phyloP scores from a whole-genome alignment of 2,329 filamentous ascomycete species.

The Aspergillus sp. region DNA sequence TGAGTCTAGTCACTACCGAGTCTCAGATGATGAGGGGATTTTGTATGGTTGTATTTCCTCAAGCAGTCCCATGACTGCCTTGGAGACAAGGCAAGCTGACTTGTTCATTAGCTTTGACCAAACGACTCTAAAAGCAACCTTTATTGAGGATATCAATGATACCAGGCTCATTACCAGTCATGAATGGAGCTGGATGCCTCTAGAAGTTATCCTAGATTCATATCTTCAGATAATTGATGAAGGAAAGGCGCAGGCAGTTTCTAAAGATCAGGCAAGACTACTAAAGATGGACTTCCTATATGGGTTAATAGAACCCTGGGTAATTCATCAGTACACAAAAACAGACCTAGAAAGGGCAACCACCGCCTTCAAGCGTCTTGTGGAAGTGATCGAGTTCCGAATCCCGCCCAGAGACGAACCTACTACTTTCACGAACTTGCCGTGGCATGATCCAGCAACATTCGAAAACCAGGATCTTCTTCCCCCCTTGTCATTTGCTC shows the following conservation, averaged over 20 bases:
- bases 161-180: not conserved
- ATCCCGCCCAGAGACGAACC: not conserved
- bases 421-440: not conserved
- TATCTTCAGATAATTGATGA: constrained; percentile 14
- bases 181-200: constrained; percentile 15
- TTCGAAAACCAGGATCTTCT: not conserved
- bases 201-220: constrained; percentile 13
- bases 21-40: not conserved
- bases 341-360: not conserved
- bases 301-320: not conserved
- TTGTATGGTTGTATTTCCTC: not conserved
- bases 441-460: not conserved
- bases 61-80: not conserved
- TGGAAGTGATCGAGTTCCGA: not conserved
- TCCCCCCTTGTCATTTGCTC: not conserved
- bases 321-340: not conserved
- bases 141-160: constrained; percentile 11
- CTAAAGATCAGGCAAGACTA: not conserved
- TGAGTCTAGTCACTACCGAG: not conserved
- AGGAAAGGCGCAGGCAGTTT: constrained; percentile 5
- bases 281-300: not conserved
- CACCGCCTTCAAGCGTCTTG: not conserved
- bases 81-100: not conserved
- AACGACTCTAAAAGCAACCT: constrained; percentile 10
- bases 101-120: constrained; percentile 9